Evolutionary conservation across 1,139 yeast species (phyloP).

Genomic region (Arxiozyma telluris): DNA sequence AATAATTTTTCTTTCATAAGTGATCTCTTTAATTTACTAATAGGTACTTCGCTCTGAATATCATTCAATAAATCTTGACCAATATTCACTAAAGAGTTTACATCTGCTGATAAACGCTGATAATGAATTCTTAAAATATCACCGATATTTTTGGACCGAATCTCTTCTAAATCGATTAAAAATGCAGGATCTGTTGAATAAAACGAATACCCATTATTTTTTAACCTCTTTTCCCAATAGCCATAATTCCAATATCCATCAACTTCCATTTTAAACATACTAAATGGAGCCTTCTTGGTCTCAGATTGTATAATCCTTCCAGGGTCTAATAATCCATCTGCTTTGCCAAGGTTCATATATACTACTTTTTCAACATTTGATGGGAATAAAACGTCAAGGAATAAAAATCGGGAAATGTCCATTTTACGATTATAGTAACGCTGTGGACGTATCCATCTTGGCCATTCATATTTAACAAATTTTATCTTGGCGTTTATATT

Average conservation of each 20-base stretch:
- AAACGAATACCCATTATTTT: slow-evolving; percentile 48
- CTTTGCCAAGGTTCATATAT: slow-evolving; percentile 52
- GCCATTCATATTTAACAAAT: slow-evolving; percentile 81
- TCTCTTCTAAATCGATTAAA: slow-evolving; percentile 63
- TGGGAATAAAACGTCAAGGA: slow-evolving; percentile 82
- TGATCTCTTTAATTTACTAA: slow-evolving; percentile 7
- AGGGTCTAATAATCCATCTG: slow-evolving; percentile 64
- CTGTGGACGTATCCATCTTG: slow-evolving; percentile 75
- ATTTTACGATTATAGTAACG: slow-evolving; percentile 66
- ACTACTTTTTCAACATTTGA: slow-evolving; percentile 63
- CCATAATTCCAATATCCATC: slow-evolving; percentile 90
- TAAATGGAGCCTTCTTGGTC: slow-evolving; percentile 9
- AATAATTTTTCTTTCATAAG: neutral
- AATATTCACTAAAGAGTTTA: slow-evolving; percentile 66
- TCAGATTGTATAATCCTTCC: slow-evolving; percentile 34
- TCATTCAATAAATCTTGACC: slow-evolving; percentile 93
- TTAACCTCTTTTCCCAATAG: slow-evolving; percentile 67
- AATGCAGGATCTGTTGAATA: slow-evolving; percentile 75
- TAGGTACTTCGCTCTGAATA: slow-evolving; percentile 43
- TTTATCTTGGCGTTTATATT: slow-evolving; percentile 42
- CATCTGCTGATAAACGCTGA: slow-evolving; percentile 72
- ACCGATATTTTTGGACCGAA: slow-evolving; percentile 64
- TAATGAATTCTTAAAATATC: slow-evolving; percentile 78
- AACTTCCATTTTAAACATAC: slow-evolving; percentile 60
- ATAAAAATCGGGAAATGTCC: slow-evolving; percentile 83